phyloP scores from a whole-genome alignment of 2,329 filamentous ascomycete genomes.

The Fusarium goolgardi region DNA sequence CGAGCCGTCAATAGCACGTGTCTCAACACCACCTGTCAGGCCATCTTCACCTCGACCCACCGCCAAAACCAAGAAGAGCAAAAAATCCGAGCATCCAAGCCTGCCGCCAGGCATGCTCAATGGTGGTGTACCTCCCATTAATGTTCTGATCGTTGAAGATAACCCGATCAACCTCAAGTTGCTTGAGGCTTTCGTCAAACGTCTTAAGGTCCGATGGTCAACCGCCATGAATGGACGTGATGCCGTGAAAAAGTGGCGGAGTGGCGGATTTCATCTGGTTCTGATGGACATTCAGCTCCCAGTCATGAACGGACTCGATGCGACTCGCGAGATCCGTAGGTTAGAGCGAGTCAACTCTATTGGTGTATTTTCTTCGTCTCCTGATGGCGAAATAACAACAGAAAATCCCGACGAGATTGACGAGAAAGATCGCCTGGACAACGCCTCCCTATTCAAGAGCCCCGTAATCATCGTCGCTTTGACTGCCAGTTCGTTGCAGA shows the following conservation, averaged over 20 bases:
- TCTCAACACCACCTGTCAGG: constrained; percentile 65
- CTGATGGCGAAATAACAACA: constrained; percentile 61
- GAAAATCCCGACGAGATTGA: constrained; percentile 61
- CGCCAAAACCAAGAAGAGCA: constrained; percentile 62
- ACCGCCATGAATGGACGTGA: constrained; percentile 97
- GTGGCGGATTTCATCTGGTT: constrained; percentile 93
- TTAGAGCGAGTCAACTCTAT: constrained; percentile 92
- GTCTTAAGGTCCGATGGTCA: constrained; percentile 94
- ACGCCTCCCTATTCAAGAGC: constrained; percentile 84
- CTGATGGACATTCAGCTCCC: constrained; percentile 99
- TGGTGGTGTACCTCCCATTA: constrained; percentile 91
- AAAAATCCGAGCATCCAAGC: constrained; percentile 61
- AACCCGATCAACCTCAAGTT: constrained; percentile 97
- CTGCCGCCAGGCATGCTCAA: constrained; percentile 77
- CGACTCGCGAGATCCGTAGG: constrained; percentile 92
- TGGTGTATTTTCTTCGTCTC: constrained; percentile 84
- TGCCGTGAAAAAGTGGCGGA: constrained; percentile 91
- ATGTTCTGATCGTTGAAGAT: constrained; percentile 97
- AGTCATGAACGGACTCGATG: constrained; percentile 94
- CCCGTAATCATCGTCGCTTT: constrained; percentile 98
- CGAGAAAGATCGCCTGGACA: constrained; percentile 76
- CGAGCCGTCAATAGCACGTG: constrained; percentile 56
- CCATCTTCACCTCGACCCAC: constrained; percentile 61
- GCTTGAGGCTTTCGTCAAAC: constrained; percentile 94
- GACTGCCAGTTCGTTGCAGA: constrained; percentile 93